Percentiles rank a stretch among this genome's conserved stretches.
Evolutionary conservation across 441 rosid genomes (phyloP).

Genomic region (Pelargonium cotyledonis): DNA sequence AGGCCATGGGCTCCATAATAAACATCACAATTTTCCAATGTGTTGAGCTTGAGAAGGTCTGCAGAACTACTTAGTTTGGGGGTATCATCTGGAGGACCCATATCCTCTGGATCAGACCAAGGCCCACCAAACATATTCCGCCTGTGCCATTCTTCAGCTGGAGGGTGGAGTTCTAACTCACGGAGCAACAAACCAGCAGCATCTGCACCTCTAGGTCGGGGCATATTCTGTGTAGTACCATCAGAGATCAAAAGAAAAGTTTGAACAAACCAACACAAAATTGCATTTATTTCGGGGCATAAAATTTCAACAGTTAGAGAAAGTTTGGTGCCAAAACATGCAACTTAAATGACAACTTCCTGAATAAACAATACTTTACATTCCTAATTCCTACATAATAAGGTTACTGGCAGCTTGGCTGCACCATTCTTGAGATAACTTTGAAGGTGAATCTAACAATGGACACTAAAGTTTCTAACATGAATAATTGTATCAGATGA

Average conservation of each 20-base stretch:
- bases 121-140: constrained; percentile 97
- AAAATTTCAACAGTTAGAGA: not conserved
- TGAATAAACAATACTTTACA: too few species aligned
- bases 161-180: constrained; percentile 95
- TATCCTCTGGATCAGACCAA: constrained; percentile 82
- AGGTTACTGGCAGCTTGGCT: too few species aligned
- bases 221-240: constrained; percentile 67
- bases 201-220: constrained; percentile 98
- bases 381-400: too few species aligned
- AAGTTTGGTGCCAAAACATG: too few species aligned
- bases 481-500: too few species aligned
- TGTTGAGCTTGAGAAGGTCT: constrained; percentile 37
- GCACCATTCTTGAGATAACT: too few species aligned
- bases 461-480: too few species aligned
- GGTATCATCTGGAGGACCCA: constrained; percentile 43
- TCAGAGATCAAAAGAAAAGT: not conserved
- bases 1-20: constrained; percentile 61
- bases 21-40: constrained; percentile 42
- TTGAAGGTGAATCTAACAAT: too few species aligned
- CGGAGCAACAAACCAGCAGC: constrained; percentile 97
- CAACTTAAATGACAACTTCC: too few species aligned
- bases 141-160: constrained; percentile 98
- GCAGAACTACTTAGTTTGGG: constrained; percentile 35
- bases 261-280: not conserved
- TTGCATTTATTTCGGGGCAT: not conserved